phyloP scores from a whole-genome alignment of 2,329 filamentous ascomycete species.

The Thielaviopsis punctulata region DNA sequence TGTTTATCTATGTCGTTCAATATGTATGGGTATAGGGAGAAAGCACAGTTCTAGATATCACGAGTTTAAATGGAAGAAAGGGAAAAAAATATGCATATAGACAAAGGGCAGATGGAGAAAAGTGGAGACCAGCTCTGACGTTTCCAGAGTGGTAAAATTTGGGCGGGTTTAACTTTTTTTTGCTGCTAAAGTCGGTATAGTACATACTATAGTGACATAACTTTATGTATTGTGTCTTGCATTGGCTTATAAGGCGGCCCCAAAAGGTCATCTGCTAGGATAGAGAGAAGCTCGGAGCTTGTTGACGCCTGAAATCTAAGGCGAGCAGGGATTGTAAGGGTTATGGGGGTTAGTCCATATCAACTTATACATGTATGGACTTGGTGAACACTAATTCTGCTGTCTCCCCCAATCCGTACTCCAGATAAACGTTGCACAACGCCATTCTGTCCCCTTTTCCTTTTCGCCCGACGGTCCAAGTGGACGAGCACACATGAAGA shows the following conservation, averaged over 20 bases:
- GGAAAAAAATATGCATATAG: not conserved
- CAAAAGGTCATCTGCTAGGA: too few relatives aligned
- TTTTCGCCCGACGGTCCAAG: slow-evolving; percentile 73
- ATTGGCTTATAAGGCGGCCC: too few relatives aligned
- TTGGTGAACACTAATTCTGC: not conserved
- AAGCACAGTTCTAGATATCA: not conserved
- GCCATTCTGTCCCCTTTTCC: slow-evolving; percentile 71
- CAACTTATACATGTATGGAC: too few relatives aligned
- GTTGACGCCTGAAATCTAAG: too few relatives aligned
- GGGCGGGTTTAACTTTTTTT: too few relatives aligned
- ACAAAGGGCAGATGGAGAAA: not conserved
- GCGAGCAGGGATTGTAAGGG: too few relatives aligned
- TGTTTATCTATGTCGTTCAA: too few relatives aligned
- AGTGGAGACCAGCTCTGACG: slow-evolving; percentile 1
- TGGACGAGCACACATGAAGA: slow-evolving; percentile 51
- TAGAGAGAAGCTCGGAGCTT: too few relatives aligned
- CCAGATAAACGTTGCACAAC: slow-evolving; percentile 71
- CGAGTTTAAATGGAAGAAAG: not conserved
- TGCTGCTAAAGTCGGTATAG: too few relatives aligned
- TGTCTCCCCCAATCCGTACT: slow-evolving; percentile 40
- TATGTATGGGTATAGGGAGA: not conserved
- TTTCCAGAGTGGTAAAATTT: not conserved
- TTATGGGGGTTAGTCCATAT: too few relatives aligned
- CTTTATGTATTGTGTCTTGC: too few relatives aligned
- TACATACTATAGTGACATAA: too few relatives aligned